Evolutionary conservation across 352 stramenopile genomes (phyloP), one percentile per base, ranked within the genome.

Genomic region (Globisporangium spiculum): DNA sequence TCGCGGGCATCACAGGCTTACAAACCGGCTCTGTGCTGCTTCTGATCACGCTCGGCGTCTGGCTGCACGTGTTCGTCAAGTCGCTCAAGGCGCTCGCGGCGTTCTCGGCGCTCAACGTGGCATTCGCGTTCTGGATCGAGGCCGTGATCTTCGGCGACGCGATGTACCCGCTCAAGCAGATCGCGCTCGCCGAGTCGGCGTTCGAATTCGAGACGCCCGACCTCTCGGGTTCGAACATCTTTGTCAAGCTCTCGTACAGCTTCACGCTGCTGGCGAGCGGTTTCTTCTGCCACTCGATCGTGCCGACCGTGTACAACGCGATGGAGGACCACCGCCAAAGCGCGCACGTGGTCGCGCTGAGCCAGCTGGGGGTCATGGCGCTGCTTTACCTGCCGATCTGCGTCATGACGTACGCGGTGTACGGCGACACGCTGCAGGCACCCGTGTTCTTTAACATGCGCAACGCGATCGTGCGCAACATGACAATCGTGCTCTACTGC

Each of bases 381-480:
- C 22, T 88, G 30, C 55, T 93, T 26, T 93, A 93, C 67, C 67
- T 92, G 27, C 86, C 86, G 8, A 84, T 93, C 68, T 93, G 86
- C 74, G 81, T 78, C 62, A 72, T 93, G 56, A 91, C 84, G 26
- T 93, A 88, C 67, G 83, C 86, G 1, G 86, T 92, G 9, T 93
- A 93, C 63, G 86, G 86, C 2, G 76, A 77, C n/a, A 90, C 82
- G 32, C 77, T 93, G 1, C 74, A 92, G 69, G 84, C 86, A 32
- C 86, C 86, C 0, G 80, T 93, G 26, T 91, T 93, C 68, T 93
- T 93, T 71, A 93, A 93, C 65, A 90, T 93, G 83, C 82, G 86
- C 57, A 93, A 92, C 69, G 65, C 73, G 7, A 71, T 90, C 60
- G 84, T 93, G 65, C 83, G 83, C 36, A 85, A 90, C 65, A 50